A percentile compares a stretch with the other conserved stretches of the same genome.
Conservation (phyloP, 2,329 filamentous ascomycete species). For the Nannizzia gypsea region DNA sequence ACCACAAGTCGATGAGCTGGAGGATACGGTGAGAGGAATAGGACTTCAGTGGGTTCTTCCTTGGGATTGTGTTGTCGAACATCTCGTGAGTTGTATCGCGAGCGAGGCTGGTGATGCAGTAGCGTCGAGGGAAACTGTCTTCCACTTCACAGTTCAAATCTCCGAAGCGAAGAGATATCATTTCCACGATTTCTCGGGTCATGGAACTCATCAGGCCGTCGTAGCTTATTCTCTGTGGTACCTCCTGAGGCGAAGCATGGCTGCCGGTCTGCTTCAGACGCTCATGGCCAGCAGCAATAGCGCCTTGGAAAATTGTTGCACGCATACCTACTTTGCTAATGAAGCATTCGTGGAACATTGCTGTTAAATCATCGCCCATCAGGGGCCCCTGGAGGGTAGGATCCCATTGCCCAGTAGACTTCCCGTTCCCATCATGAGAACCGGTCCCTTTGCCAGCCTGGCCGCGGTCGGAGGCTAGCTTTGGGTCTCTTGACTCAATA, state of each 20-base stretch:
- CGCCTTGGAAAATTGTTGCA: slow-evolving; percentile 7
- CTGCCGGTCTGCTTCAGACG: slow-evolving; percentile 3
- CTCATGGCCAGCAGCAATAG: slow-evolving; percentile 7
- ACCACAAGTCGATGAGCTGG: slow-evolving; percentile 10
- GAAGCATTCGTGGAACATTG: slow-evolving; percentile 9
- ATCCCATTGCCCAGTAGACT: neutral
- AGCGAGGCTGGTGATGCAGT: slow-evolving; percentile 10
- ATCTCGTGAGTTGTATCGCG: slow-evolving; percentile 7
- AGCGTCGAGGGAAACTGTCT: slow-evolving; percentile 8
- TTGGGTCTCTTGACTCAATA: slow-evolving; percentile 4
- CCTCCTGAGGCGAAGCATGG: neutral
- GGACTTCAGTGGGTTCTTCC: slow-evolving; percentile 9
- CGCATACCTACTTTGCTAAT: slow-evolving; percentile 4
- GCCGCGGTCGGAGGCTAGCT: neutral
- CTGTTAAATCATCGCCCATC: slow-evolving; percentile 8
- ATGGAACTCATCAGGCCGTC: slow-evolving; percentile 9
- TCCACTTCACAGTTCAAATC: slow-evolving; percentile 7
- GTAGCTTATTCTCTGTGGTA: slow-evolving; percentile 8
- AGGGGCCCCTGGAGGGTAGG: slow-evolving; percentile 5
- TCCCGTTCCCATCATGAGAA: neutral
- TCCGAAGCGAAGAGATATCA: slow-evolving; percentile 10
- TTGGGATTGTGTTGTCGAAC: slow-evolving; percentile 6
- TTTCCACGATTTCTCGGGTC: slow-evolving; percentile 10
- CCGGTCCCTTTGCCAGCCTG: neutral
- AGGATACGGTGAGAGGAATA: slow-evolving; percentile 10